phyloP scores from a whole-genome alignment of 2,329 filamentous ascomycete species.

The Pezicula carpinea region DNA sequence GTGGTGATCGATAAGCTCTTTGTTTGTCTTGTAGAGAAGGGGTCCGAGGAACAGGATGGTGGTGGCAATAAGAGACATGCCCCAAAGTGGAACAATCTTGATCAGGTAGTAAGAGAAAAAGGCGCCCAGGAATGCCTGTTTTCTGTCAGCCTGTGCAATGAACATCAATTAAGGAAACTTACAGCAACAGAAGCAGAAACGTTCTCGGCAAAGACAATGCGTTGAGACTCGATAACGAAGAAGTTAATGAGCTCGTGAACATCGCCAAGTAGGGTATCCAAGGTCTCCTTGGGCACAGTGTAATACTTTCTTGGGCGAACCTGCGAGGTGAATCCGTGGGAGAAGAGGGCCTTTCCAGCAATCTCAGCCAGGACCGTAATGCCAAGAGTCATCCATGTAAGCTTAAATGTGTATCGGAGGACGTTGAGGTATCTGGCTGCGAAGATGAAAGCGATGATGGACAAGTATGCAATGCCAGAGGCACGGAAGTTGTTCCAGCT shows the following conservation, averaged over 20 bases:
- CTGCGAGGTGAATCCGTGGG: conserved; percentile 59
- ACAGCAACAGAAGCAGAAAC: conserved; percentile 54
- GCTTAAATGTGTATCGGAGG: conserved; percentile 59
- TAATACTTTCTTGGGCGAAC: conserved; percentile 64
- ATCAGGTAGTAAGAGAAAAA: conserved; percentile 65
- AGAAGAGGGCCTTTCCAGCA: conserved; percentile 55
- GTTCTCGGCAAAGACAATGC: conserved; percentile 65
- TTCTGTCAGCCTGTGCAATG: conserved; percentile 10
- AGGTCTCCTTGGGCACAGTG: conserved; percentile 57
- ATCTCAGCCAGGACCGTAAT: conserved; percentile 57
- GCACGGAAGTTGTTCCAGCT: conserved; percentile 66
- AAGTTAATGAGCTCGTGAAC: conserved; percentile 68
- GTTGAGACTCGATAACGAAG: conserved; percentile 65
- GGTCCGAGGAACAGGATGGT: conserved; percentile 58
- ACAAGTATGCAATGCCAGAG: conserved; percentile 59
- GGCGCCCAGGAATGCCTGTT: conserved; percentile 52
- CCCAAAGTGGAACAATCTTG: conserved; percentile 68
- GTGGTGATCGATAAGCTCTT: conserved; percentile 64
- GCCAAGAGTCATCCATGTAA: conserved; percentile 58
- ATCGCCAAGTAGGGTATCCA: conserved; percentile 58
- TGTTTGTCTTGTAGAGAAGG: conserved; percentile 61
- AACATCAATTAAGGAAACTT: conserved; percentile 30
- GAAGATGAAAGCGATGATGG: conserved; percentile 55
- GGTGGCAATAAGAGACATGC: conserved; percentile 55
- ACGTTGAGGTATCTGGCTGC: conserved; percentile 62